Evolutionary conservation across 2,329 filamentous ascomycete genomes (phyloP), one percentile per base, ranked within the genome.

Genomic region (Pyrenophora seminiperda): DNA sequence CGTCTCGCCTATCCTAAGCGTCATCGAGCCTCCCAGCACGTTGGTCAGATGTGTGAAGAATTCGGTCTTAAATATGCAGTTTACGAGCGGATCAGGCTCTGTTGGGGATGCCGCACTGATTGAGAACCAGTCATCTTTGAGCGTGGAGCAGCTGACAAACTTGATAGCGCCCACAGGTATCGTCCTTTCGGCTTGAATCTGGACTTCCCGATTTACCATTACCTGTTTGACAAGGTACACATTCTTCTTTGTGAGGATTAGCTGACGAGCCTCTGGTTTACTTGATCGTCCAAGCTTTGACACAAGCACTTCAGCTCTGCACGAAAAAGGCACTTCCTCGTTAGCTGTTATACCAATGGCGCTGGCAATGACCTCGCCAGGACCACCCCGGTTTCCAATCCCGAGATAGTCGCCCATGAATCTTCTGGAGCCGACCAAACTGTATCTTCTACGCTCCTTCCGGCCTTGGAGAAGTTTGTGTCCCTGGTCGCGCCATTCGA

Each of bases 71-170:
- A 99, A 86, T 15, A 97, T 78, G 68, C 94, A 99, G 75, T 87
- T 96, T 66, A 99, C 75, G 17, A 99, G 80, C n/a, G 94, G 91
- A 73, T 99, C 94, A 0, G 94, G 82, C 71, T 97, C 93, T 68
- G 96, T 91, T 7, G 87, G 87, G 24, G 92, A 92, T n/a, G 90
- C 91, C 36, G 95, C 82, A 3, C 92, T 90, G 29, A 99, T 79
- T 1, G 93, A 91, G 73, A 99, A 97, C 94, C 94, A 99, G 74
- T 99, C 94, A 64, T 99, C 94, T 58, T 90, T 90, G 53, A 89
- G 77, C 13, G 83, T 90, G 2, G 93, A 97, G 4, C 84, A 79
- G 64, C 90, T 85, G 59, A 99, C 79, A 66, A 88, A 94, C 73
- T 95, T 96, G 78, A 99, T 93, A 7, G 91, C 84, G 2, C 91